Base-by-base conservation (phyloP, 441 rosid species). In the Metrosideros polymorpha region DNA sequence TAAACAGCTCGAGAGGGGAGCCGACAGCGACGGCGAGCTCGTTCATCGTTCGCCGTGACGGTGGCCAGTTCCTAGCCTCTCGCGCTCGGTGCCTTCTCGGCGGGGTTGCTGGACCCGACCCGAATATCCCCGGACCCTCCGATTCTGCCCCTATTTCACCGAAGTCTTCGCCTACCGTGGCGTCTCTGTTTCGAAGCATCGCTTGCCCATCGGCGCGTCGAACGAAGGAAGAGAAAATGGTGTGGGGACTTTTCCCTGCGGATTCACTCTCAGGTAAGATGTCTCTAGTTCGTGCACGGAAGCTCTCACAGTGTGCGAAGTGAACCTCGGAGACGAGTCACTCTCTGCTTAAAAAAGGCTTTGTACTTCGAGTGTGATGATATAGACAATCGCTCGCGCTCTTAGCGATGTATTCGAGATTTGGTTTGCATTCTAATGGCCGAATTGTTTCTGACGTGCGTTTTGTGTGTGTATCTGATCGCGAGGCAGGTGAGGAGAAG, bases 171-270 rank as follows among this genome's bases (percentile, higher is more conserved):
- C 47, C 14, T 8, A 1, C 43, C 76, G 25, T 6, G 76, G 76
- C 76, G 43, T 32, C 76, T 18, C 43, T 18, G 76, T 18, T 63
- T 63, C 76, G 43, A 63, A 63, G 76, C 43, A 4, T 63, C 22
- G 25, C 29, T 71, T 22, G 47, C 49, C 79, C 79, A 6, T 10
- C 39, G 47, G 79, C 79, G 14, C 9, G n/a, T 71, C n/a, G n/a
- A 39, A 9, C n/a, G 49, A 39, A 71, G 79, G n/a, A 3, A 71
- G 79, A 39, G 79, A 39, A 71, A 6, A 97, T 97, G 99, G 98
- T 97, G 82, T 97, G 99, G 98, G 94, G 91, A 85, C 90, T 96
- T 87, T 91, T 93, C 86, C 96, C 99, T 51, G 92, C 85, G 76
- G 99, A 95, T 89, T 92, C 96, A 85, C 94, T 91, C 51, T 92